phyloP scores from a whole-genome alignment of 2,329 filamentous ascomycete species.

The Ascochyta koolunga region DNA sequence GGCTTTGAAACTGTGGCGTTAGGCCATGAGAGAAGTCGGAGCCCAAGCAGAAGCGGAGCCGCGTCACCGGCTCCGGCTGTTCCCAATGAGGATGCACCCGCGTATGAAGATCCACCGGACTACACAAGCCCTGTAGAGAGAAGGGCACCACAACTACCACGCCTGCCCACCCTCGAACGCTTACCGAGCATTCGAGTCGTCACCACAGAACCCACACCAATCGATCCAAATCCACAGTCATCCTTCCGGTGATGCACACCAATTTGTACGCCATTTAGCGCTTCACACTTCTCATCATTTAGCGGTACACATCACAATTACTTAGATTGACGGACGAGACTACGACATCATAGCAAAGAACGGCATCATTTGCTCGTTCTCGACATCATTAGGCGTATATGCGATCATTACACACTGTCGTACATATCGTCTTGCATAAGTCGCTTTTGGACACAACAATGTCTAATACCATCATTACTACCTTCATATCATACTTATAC shows the following conservation, averaged over 20 bases:
- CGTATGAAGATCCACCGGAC: slow-evolving; percentile 57
- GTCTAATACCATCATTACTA: slow-evolving; percentile 3
- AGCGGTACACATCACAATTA: slow-evolving; percentile 2
- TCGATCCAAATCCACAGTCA: slow-evolving; percentile 19
- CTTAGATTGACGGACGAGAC: slow-evolving; percentile 8
- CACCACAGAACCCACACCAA: slow-evolving; percentile 43
- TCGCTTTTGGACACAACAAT: not conserved
- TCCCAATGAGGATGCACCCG: slow-evolving; percentile 42
- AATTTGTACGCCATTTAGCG: not conserved
- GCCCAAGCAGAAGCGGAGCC: slow-evolving; percentile 32
- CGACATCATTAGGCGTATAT: not conserved
- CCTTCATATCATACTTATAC: not conserved
- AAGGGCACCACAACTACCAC: slow-evolving; percentile 43
- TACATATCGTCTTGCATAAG: slow-evolving; percentile 2
- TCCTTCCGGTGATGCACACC: slow-evolving; percentile 13
- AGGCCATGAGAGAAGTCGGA: slow-evolving; percentile 44
- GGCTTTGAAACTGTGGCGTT: slow-evolving; percentile 54
- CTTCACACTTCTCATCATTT: slow-evolving; percentile 1
- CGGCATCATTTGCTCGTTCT: not conserved
- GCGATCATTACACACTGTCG: not conserved
- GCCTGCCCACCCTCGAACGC: slow-evolving; percentile 39
- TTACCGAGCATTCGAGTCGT: slow-evolving; percentile 55
- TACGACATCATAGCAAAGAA: slow-evolving; percentile 5
- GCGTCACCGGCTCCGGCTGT: slow-evolving; percentile 34
- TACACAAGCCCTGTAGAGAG: slow-evolving; percentile 52